A percentile compares a stretch with the other conserved stretches of the same genome.
phyloP scores from a whole-genome alignment of 2,329 filamentous ascomycete genomes.

The Penicillium brasilianum region DNA sequence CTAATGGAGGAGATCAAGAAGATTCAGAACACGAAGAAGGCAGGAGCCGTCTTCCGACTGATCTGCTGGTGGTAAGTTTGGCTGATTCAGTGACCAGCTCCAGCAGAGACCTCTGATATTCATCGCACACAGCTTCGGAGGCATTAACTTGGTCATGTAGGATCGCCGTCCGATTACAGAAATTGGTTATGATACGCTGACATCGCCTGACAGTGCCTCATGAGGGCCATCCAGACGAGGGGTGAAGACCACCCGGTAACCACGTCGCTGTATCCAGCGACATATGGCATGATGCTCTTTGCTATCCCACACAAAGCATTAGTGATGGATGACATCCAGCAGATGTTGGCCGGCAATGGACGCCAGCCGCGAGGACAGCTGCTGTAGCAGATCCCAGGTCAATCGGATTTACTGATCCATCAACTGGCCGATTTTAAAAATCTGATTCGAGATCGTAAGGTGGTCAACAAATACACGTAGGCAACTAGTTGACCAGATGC shows the following conservation, averaged over 20 bases:
- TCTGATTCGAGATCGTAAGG: not conserved
- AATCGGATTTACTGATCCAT: not conserved
- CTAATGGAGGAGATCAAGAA: conserved; percentile 27
- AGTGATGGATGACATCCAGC: not conserved
- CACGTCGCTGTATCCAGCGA: not conserved
- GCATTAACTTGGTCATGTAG: not conserved
- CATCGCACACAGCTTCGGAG: conserved; percentile 34
- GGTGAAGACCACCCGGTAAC: not conserved
- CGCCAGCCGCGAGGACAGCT: not conserved
- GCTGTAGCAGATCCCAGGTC: not conserved
- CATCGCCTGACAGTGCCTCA: not conserved
- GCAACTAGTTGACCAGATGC: too few relatives aligned
- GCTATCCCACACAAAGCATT: not conserved
- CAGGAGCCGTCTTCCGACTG: conserved; percentile 3
- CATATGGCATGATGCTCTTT: not conserved
- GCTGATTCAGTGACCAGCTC: conserved; percentile 21
- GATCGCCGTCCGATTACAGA: not conserved
- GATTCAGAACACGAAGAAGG: conserved; percentile 29
- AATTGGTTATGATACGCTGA: not conserved
- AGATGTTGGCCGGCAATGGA: not conserved
- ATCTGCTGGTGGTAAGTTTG: not conserved
- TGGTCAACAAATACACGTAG: too few relatives aligned
- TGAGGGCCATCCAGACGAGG: not conserved
- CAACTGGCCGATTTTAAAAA: not conserved
- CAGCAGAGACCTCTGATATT: conserved; percentile 32